These are phyloP conservation scores for Pseudoperonospora humuli DNA, from an alignment of 352 stramenopile genomes.

Conservation along the genomic window DNA sequence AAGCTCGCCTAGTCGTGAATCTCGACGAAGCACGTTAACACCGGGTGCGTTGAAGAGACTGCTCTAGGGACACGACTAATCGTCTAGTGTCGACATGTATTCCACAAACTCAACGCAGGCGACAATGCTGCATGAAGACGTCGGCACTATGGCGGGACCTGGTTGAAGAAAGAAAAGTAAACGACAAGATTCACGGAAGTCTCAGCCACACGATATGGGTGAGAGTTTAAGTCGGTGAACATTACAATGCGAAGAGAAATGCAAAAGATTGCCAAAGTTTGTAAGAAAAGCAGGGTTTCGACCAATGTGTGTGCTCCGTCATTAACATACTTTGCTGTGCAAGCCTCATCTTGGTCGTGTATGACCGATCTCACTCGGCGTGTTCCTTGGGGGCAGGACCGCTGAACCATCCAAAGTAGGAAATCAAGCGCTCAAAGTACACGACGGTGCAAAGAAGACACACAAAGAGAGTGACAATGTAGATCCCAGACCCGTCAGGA, in stretches of 20 bases:
- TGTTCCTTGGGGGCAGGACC: conserved; percentile 23
- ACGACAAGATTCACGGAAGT: no score
- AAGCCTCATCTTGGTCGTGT: not conserved
- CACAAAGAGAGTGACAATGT: conserved; percentile 78
- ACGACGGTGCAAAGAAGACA: conserved; percentile 64
- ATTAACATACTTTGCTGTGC: no score
- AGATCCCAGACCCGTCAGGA: conserved; percentile 63
- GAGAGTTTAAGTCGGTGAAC: conserved; percentile 22
- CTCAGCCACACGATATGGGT: no score
- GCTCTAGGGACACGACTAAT: conserved; percentile 23
- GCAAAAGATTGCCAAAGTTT: no score
- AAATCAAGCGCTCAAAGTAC: conserved; percentile 43
- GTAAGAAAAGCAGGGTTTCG: no score
- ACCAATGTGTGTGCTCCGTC: no score
- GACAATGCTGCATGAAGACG: not conserved
- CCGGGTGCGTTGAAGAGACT: conserved; percentile 20
- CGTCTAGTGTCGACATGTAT: no score
- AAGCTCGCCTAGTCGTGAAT: conserved; percentile 23
- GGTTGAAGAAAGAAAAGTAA: conserved; percentile 11
- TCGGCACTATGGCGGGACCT: not conserved
- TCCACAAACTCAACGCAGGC: no score
- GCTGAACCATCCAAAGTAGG: conserved; percentile 41
- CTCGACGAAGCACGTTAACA: conserved; percentile 34
- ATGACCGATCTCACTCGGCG: conserved; percentile 14
- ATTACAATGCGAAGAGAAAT: conserved; percentile 8